Evolutionary conservation across 2,329 filamentous ascomycete species (phyloP).

Genomic region (Aspergillus aculeatus): DNA sequence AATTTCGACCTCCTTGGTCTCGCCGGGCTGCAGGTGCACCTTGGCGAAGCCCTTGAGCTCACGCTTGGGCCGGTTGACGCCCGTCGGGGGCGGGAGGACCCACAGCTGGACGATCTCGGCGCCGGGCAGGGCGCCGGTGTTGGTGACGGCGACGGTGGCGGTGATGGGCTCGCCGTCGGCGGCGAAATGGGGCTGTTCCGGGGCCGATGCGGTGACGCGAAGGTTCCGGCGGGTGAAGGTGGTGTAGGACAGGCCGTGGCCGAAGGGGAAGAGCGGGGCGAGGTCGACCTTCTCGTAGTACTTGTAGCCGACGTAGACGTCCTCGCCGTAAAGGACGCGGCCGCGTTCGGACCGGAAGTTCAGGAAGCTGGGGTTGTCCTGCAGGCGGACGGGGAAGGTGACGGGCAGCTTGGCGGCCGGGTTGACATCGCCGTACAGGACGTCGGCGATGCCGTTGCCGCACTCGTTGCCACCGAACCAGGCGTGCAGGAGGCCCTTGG

Average conservation of each 20-base stretch:
- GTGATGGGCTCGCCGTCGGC: slow-evolving; percentile 48
- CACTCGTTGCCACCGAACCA: slow-evolving; percentile 90
- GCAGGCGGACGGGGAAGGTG: slow-evolving; percentile 65
- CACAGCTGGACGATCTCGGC: slow-evolving; percentile 58
- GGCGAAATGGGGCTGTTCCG: slow-evolving; percentile 36
- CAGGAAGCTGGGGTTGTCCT: slow-evolving; percentile 73
- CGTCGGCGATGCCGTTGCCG: slow-evolving; percentile 75
- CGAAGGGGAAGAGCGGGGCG: slow-evolving; percentile 71
- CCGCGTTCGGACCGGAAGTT: slow-evolving; percentile 72
- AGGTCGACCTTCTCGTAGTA: slow-evolving; percentile 73
- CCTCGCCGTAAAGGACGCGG: slow-evolving; percentile 73
- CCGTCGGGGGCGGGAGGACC: slow-evolving; percentile 46
- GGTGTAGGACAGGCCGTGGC: slow-evolving; percentile 77
- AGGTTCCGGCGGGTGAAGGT: slow-evolving; percentile 60
- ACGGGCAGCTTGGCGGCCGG: slow-evolving; percentile 74
- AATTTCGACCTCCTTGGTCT: slow-evolving; percentile 59
- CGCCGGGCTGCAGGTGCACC: slow-evolving; percentile 59
- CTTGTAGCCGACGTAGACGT: slow-evolving; percentile 76
- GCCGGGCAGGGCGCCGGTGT: slow-evolving; percentile 55
- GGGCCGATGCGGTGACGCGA: slow-evolving; percentile 21
- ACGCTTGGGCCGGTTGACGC: slow-evolving; percentile 57
- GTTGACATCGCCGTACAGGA: slow-evolving; percentile 71
- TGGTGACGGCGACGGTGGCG: slow-evolving; percentile 50
- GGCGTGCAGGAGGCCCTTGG: slow-evolving; percentile 65
- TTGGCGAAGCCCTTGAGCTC: slow-evolving; percentile 68